Base-by-base conservation (phyloP, 2,329 filamentous ascomycete species). In the Rhinocladiella similis region DNA sequence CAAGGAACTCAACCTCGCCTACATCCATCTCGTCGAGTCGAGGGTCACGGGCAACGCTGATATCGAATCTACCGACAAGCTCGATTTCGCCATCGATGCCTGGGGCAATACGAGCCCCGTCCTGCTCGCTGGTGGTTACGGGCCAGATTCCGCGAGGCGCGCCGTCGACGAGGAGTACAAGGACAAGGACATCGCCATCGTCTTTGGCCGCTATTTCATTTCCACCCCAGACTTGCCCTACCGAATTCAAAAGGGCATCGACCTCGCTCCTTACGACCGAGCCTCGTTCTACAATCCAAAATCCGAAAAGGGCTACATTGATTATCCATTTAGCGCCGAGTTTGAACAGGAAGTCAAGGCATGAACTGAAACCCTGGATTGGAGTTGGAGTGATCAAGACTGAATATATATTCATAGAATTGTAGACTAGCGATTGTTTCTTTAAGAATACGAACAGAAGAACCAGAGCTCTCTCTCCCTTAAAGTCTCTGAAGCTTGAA, bases 1-100 rank as follows among this genome's bases (percentile, higher is more conserved):
- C 5, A 78, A 76, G 59, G 68, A 71, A 9, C 70, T 84, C 5
- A 78, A 76, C 59, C 70, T 87, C 6, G 78, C 81, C 0, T 86
- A 83, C 63, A 64, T 87, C 1, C 82, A 85, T 64, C 56, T 85
- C 0, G 69, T 86, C 9, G 81, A 86, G 60, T 76, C 81, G 0
- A 76, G 82, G 0, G 68, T 83, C 3, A 46, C 60, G 14, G 61
- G 59, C 16, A 68, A 73, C 0, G 79, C 78, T 0, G 53, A 59
- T 38, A 38, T 68, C 2, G 69, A 73, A 5, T 67, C 70, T 5
- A 69, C 72, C 19, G 54, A 53, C 42, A 54, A 52, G 14, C n/a
- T 60, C n/a, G 51, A 58, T 35, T 56, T 59, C 33, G 18, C 47
- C 6, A 18, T 57, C 12, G 27, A 49, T 41, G 61, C 73, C 10